phyloP scores from a whole-genome alignment of 306 rosid species.

The Cyclanthera cordifolia region DNA sequence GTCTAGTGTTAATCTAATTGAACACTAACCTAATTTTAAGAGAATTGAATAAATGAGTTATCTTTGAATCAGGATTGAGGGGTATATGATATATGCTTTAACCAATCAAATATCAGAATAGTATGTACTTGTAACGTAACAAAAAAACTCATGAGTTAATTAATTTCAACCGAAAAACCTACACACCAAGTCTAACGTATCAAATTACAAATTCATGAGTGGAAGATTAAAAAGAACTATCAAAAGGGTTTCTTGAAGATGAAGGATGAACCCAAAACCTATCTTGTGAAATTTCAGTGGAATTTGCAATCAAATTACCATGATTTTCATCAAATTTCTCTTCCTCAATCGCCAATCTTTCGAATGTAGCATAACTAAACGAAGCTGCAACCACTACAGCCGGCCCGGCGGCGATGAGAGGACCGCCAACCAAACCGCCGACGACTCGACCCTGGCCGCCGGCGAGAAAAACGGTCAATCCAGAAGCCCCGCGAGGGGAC shows the following conservation, averaged over 20 bases:
- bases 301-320: conserved; percentile 35
- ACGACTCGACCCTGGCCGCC: conserved; percentile 77
- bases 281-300: conserved; percentile 55
- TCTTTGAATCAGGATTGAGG: too few species aligned
- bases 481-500: conserved; percentile 52
- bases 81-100: too few species aligned
- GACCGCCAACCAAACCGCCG: conserved; percentile 59
- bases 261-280: conserved; percentile 36
- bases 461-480: conserved; percentile 47
- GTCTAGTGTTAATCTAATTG: too few species aligned
- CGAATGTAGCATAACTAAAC: conserved; percentile 62
- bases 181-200: background rate
- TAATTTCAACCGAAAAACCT: background rate
- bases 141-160: background rate
- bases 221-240: background rate
- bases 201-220: background rate
- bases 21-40: too few species aligned
- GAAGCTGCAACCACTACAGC: conserved; percentile 74
- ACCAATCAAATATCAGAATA: too few species aligned
- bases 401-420: conserved; percentile 56
- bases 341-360: conserved; percentile 55
- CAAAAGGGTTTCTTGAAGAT: conserved; percentile 15
- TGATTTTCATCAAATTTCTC: conserved; percentile 14
- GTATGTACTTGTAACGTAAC: too few species aligned
- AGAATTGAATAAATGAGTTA: too few species aligned